Conservation (phyloP, 1,139 yeast species). For the Kodamaea ohmeri region DNA sequence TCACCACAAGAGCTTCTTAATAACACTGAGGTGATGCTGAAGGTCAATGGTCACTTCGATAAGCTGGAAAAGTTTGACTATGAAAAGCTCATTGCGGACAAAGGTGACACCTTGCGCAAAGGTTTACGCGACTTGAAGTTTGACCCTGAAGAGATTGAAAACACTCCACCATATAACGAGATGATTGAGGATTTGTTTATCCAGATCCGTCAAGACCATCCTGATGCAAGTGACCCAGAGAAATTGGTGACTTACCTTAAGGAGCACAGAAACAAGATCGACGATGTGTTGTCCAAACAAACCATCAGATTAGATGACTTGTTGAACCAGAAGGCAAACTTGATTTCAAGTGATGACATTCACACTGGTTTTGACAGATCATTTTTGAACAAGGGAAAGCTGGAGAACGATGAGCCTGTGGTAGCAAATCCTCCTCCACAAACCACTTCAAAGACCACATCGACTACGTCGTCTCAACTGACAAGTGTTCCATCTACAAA, state of each 20-base stretch:
- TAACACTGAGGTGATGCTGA: constrained; percentile 37
- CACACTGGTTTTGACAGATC: constrained; percentile 94
- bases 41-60: constrained; percentile 53
- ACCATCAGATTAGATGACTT: constrained; percentile 61
- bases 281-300: constrained; percentile 58
- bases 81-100: constrained; percentile 32
- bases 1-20: constrained; percentile 42
- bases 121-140: constrained; percentile 44
- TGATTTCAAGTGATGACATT: constrained; percentile 86
- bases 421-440: constrained; percentile 12
- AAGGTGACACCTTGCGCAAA: constrained; percentile 40
- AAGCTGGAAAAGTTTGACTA: constrained; percentile 51
- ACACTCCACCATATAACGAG: constrained; percentile 80
- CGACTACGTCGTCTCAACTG: too few species aligned
- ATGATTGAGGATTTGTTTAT: constrained; percentile 87
- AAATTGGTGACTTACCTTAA: constrained; percentile 42
- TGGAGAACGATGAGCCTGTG: constrained; percentile 44
- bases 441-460: too few species aligned
- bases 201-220: constrained; percentile 62
- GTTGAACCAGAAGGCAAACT: constrained; percentile 64
- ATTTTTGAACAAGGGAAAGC: constrained; percentile 55
- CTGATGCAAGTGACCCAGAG: constrained; percentile 46
- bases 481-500: too few species aligned
- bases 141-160: constrained; percentile 52
- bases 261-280: constrained; percentile 70